These are phyloP conservation scores for Areca catechu DNA, from an alignment of 176 grass and related monocot species.

Conservation along the genomic window DNA sequence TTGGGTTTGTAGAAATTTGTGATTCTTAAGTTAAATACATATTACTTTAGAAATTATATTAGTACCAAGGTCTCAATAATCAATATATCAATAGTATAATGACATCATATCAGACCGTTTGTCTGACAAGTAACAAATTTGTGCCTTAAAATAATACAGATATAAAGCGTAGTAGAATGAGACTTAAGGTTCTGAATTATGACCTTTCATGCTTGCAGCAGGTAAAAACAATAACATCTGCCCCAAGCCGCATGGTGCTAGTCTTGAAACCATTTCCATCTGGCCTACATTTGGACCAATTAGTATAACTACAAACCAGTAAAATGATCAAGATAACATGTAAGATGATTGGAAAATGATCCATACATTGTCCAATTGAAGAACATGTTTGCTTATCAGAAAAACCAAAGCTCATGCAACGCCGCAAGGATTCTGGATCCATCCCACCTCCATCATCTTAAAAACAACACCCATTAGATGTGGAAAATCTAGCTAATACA, in stretches of 20 bases:
- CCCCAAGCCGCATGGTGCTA: slow-evolving; percentile 79
- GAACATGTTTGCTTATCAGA: slow-evolving; percentile 63
- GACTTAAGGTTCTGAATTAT: background rate
- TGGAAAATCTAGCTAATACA: no score
- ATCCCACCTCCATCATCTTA: slow-evolving; percentile 83
- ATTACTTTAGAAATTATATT: no score
- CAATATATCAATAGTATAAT: no score
- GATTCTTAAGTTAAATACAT: no score
- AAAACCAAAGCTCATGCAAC: slow-evolving; percentile 88
- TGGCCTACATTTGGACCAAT: slow-evolving; percentile 15
- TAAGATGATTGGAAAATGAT: background rate
- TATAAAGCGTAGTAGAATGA: no score
- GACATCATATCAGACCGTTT: no score
- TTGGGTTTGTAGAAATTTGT: no score
- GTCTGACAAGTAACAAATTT: no score
- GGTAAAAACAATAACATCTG: slow-evolving; percentile 77
- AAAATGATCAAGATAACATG: background rate
- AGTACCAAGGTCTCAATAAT: no score
- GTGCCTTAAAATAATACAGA: no score
- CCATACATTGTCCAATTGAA: slow-evolving; percentile 70
- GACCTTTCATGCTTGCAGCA: slow-evolving; percentile 45
- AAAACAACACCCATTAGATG: background rate
- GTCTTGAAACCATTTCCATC: slow-evolving; percentile 96
- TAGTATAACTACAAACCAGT: background rate
- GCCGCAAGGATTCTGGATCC: slow-evolving; percentile 65